Evolutionary conservation across 106 monocot genomes (phyloP).

Genomic region (Amphibolis antarctica): DNA sequence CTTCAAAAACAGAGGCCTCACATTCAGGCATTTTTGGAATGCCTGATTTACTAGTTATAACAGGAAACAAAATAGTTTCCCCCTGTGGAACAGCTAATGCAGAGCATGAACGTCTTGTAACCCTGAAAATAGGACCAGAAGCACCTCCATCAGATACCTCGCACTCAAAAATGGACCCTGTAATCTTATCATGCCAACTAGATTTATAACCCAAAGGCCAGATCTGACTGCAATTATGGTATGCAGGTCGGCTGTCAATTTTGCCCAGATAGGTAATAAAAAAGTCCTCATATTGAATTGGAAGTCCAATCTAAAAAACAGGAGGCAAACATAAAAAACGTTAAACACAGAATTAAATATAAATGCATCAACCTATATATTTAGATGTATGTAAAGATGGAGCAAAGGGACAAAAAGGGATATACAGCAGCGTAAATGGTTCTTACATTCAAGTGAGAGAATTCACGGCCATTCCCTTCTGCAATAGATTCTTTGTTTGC

Average conservation of each 20-base stretch:
- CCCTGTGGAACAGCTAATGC: conserved; percentile 30
- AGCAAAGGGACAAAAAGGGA: not conserved
- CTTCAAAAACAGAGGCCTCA: conserved; percentile 13
- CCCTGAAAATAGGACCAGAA: conserved; percentile 69
- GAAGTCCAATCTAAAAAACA: conserved; percentile 42
- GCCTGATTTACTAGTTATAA: conserved; percentile 15
- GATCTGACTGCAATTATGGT: conserved; percentile 59
- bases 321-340: not conserved
- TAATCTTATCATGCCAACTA: conserved; percentile 80
- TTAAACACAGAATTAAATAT: not conserved
- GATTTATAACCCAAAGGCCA: conserved; percentile 86
- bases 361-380: not conserved
- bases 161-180: conserved; percentile 85
- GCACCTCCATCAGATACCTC: conserved; percentile 78
- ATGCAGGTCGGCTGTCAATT: conserved; percentile 40
- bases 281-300: conserved; percentile 90
- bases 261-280: conserved; percentile 53
- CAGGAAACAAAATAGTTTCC: conserved; percentile 41
- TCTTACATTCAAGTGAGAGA: conserved; percentile 32
- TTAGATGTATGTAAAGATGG: not conserved
- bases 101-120: conserved; percentile 77
- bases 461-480: conserved; percentile 10
- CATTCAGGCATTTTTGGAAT: conserved; percentile 21
- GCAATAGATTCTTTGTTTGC: conserved; percentile 13
- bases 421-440: not conserved